Evolutionary conservation across 768 basidiomycete genomes (phyloP), one percentile per base, ranked within the genome.

Genomic region (Suillus spraguei): DNA sequence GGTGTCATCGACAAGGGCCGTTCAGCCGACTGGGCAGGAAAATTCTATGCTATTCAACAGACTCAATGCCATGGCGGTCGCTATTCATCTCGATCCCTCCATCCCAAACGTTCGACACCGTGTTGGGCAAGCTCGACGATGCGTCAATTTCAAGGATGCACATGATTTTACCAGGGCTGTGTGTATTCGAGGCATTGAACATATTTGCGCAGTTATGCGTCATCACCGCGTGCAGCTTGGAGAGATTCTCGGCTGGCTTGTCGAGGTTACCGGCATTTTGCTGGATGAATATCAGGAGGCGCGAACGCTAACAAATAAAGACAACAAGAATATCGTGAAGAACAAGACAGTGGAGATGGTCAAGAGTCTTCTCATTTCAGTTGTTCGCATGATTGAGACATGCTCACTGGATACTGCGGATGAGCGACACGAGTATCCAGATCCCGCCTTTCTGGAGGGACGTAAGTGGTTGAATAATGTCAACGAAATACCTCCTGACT

Each of bases 21-120:
- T 71, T 4, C 84, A 84, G 5, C 87, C 88, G 0, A 77, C 80
- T 0, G 65, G 72, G 3, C 78, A 82, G 39, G 85, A 91, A 42
- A 79, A 91, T 2, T 90, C 92, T 1, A 87, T 87, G 82, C 80
- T 97, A 39, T 86, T 89, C 74, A 97, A 97, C 74, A 87, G 95
- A 10, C 87, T 92, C 68, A 86, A 84, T 56, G 88, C 91, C 13
- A 79, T 91, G 66, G 85, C 89, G 6, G 79, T 92, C 33, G 87
- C 87, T 5, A 81, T 91, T 49, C 83, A 88, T 67, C 83, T 97
- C 50, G 86, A 90, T 53, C 85, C 87, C 0, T 74, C 80, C 0
- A 70, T 78, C 1, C 67, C 78, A 3, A 81, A 83, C 24, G 75
- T 82, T 53, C 76, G 75, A 5, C 80, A 82, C 50, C 85, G 90